A percentile compares a stretch with the other conserved stretches of the same genome.
Conservation (phyloP, 441 rosid genomes). For the Pelargonium fulgidum region DNA sequence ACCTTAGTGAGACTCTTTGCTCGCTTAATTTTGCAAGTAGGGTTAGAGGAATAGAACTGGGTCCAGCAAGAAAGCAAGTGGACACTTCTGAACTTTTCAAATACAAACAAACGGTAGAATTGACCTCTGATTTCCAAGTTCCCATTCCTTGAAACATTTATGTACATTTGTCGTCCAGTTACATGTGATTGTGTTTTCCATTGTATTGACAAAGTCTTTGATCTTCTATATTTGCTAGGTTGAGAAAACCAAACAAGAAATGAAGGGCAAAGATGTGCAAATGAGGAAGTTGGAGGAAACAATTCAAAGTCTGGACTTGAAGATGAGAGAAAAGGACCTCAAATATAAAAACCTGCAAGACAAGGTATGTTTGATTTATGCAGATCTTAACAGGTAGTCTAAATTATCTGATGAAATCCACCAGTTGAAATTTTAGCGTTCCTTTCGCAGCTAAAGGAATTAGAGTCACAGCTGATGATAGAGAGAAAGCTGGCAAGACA, state of each 20-base stretch:
- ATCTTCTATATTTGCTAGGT: slow-evolving; percentile 32
- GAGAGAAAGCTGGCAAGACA: slow-evolving; percentile 95
- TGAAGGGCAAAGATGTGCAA: slow-evolving; percentile 79
- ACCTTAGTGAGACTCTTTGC: slow-evolving; percentile 75
- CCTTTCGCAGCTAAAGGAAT: slow-evolving; percentile 62
- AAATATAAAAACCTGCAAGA: slow-evolving; percentile 76
- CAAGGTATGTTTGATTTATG: slow-evolving; percentile 55
- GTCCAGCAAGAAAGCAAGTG: slow-evolving; percentile 75
- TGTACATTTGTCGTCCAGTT: slow-evolving; percentile 2
- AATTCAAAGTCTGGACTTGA: slow-evolving; percentile 52
- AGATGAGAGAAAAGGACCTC: slow-evolving; percentile 71
- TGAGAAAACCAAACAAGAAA: slow-evolving; percentile 77
- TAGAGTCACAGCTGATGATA: slow-evolving; percentile 78
- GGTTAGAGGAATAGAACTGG: slow-evolving; percentile 89
- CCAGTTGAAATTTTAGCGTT: not conserved
- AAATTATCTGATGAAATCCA: not conserved
- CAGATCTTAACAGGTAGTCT: not conserved
- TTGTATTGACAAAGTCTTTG: not conserved
- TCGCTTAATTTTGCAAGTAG: slow-evolving; percentile 93
- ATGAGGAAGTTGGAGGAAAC: slow-evolving; percentile 84
- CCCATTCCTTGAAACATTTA: not conserved
- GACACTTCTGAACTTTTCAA: slow-evolving; percentile 66
- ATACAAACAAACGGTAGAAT: slow-evolving; percentile 73
- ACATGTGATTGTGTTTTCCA: not conserved
- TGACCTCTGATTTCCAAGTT: not conserved